Evolutionary conservation across 495 filamentous ascomycete genomes (phyloP).

Genomic region (Parmelia sp.): DNA sequence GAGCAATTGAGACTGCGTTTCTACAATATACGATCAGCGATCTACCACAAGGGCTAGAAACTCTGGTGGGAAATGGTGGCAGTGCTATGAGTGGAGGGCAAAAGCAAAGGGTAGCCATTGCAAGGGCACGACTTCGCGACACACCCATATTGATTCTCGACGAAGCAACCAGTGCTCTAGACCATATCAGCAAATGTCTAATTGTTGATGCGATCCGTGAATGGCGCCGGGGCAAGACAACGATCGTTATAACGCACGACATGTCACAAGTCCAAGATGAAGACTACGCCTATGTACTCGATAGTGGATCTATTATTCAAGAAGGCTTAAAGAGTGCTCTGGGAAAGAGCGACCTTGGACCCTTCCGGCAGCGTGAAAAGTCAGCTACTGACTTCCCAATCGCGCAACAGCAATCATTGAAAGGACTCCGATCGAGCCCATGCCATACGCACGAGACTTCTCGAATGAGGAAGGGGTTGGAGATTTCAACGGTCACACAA

Average conservation of each 20-base stretch:
- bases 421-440: background rate
- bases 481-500: background rate
- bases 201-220: conserved; percentile 67
- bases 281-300: conserved; percentile 79
- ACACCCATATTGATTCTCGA: conserved; percentile 78
- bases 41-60: conserved; percentile 70
- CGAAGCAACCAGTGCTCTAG: conserved; percentile 77
- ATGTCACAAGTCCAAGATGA: conserved; percentile 66
- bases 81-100: conserved; percentile 80
- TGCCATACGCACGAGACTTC: background rate
- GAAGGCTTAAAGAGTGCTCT: conserved; percentile 53
- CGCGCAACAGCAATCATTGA: background rate
- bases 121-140: conserved; percentile 70
- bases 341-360: conserved; percentile 28
- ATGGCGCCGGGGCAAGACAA: conserved; percentile 65
- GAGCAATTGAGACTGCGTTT: conserved; percentile 54
- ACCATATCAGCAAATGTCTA: conserved; percentile 61
- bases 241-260: conserved; percentile 87
- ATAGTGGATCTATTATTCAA: conserved; percentile 62
- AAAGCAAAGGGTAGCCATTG: conserved; percentile 67
- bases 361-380: conserved; percentile 5
- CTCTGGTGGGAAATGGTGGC: conserved; percentile 63
- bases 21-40: conserved; percentile 64
- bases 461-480: background rate
- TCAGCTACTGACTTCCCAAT: conserved; percentile 9